Conservation (phyloP, 1,284 basidiomycete species). For the Cutaneotrichosporon dermatis region DNA sequence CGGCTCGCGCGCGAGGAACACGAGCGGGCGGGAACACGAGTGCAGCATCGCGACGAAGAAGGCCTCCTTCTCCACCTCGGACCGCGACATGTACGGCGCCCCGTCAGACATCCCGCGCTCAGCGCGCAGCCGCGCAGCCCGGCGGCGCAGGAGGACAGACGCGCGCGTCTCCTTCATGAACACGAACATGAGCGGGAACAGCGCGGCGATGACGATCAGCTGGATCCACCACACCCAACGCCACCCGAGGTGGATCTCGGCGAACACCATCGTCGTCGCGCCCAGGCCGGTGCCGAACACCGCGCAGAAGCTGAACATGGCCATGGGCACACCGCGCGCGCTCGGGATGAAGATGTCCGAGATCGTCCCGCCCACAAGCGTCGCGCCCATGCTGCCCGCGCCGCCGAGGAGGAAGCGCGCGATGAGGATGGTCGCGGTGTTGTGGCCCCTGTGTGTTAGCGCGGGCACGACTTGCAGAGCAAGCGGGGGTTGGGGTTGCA, state of each 20-base stretch:
- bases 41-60: conserved; percentile 35
- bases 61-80: conserved; percentile 41
- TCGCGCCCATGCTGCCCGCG: conserved; percentile 60
- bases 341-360: conserved; percentile 57
- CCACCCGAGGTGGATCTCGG: conserved; percentile 60
- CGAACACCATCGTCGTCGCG: conserved; percentile 64
- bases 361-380: conserved; percentile 73
- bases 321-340: conserved; percentile 60
- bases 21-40: conserved; percentile 36
- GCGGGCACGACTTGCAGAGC: too few relatives aligned
- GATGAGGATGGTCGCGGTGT: conserved; percentile 65
- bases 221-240: conserved; percentile 79
- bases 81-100: conserved; percentile 44
- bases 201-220: conserved; percentile 50
- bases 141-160: conserved; percentile 39
- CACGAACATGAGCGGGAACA: conserved; percentile 35
- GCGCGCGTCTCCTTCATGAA: conserved; percentile 46
- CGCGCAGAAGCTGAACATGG: conserved; percentile 59
- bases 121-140: conserved; percentile 35
- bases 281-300: conserved; percentile 63
- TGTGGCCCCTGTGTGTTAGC: conserved; percentile 55
- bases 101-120: conserved; percentile 35
- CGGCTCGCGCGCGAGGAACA: conserved; percentile 67
- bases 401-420: conserved; percentile 62
- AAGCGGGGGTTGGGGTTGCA: too few relatives aligned